Evolutionary conservation across 306 rosid species (phyloP).

Genomic region (Cyclanthera cordifolia): DNA sequence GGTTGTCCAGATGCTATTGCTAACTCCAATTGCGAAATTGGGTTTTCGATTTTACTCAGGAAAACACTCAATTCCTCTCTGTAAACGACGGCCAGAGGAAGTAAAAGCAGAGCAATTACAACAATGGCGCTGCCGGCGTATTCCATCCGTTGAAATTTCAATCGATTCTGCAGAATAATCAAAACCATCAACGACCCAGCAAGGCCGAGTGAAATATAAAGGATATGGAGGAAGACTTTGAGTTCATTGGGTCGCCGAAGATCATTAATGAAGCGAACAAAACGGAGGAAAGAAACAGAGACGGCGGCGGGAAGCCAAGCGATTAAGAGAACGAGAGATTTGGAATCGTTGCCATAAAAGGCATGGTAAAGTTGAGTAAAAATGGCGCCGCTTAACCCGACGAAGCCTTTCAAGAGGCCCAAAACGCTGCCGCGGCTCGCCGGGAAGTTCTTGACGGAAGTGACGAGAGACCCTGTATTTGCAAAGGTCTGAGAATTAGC

Average conservation of each 20-base stretch:
- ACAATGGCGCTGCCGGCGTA: slow-evolving; percentile 24
- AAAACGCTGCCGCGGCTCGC: slow-evolving; percentile 50
- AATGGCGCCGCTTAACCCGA: slow-evolving; percentile 65
- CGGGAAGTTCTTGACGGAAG: slow-evolving; percentile 53
- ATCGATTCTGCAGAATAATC: slow-evolving; percentile 35
- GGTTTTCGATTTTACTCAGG: slow-evolving; percentile 14
- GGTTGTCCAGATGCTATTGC: background rate
- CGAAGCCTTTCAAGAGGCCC: slow-evolving; percentile 60
- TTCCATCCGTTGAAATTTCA: slow-evolving; percentile 23
- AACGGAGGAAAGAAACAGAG: slow-evolving; percentile 31
- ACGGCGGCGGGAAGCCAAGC: slow-evolving; percentile 58
- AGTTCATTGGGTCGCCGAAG: slow-evolving; percentile 28
- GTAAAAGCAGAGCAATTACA: slow-evolving; percentile 28
- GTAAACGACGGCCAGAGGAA: slow-evolving; percentile 36
- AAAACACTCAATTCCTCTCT: slow-evolving; percentile 30
- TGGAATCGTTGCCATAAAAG: slow-evolving; percentile 33
- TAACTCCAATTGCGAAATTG: background rate
- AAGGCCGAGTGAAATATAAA: slow-evolving; percentile 46
- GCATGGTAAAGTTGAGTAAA: slow-evolving; percentile 45
- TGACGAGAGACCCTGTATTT: slow-evolving; percentile 48
- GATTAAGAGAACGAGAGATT: slow-evolving; percentile 38
- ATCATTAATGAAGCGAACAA: slow-evolving; percentile 23
- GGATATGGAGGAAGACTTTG: slow-evolving; percentile 37
- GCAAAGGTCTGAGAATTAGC: slow-evolving; percentile 60
- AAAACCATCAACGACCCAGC: slow-evolving; percentile 54